Evolutionary conservation across 2,329 filamentous ascomycete genomes (phyloP).

Genomic region (Penicillium sp.): DNA sequence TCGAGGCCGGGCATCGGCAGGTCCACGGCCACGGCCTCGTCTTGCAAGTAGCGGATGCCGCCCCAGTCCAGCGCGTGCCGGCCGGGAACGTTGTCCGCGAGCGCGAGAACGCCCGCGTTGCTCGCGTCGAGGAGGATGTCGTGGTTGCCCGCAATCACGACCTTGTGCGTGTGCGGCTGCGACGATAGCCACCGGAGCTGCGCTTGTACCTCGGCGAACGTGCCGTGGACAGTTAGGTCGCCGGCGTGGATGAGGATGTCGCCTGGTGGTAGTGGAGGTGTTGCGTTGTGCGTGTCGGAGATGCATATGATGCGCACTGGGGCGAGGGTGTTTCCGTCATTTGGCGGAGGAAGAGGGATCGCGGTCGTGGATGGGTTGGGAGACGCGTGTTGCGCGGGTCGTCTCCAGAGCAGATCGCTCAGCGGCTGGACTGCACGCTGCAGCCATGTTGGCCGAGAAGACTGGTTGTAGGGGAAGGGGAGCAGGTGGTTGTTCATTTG

Average conservation of each 20-base stretch:
- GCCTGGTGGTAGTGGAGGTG: constrained; percentile 39
- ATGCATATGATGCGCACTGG: constrained; percentile 30
- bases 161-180: constrained; percentile 45
- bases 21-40: constrained; percentile 57
- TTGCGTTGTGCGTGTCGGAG: constrained; percentile 47
- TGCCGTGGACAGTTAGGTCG: constrained; percentile 50
- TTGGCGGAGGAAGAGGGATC: background rate
- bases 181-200: constrained; percentile 44
- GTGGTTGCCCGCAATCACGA: constrained; percentile 51
- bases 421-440: constrained; percentile 1
- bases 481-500: constrained; percentile 10
- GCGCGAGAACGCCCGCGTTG: constrained; percentile 10
- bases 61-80: constrained; percentile 50
- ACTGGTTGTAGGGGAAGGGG: constrained; percentile 3
- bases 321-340: background rate
- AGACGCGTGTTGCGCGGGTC: background rate
- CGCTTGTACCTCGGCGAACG: constrained; percentile 41
- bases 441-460: constrained; percentile 3
- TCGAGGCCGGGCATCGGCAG: constrained; percentile 48
- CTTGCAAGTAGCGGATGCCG: constrained; percentile 68
- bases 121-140: constrained; percentile 32
- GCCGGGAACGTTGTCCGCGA: background rate
- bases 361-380: background rate
- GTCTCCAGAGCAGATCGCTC: background rate
- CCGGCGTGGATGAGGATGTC: constrained; percentile 52